phyloP scores from a whole-genome alignment of 495 filamentous ascomycete genomes.

The Penicillium nucicola region DNA sequence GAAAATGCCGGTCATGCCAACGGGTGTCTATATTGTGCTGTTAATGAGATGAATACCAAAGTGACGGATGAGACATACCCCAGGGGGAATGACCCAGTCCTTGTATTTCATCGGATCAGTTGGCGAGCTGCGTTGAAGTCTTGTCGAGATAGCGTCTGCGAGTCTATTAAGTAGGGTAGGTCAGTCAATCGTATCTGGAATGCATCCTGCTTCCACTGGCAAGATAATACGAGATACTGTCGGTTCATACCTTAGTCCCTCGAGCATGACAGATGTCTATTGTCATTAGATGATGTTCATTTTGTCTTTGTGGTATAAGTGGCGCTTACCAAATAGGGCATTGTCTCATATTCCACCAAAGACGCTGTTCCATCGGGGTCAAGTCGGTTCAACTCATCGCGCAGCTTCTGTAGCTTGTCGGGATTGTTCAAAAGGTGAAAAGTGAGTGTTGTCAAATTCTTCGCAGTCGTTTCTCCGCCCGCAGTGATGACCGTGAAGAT shows the following conservation, averaged over 20 bases:
- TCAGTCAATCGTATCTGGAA: no score
- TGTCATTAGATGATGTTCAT: neutral
- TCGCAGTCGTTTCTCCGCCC: constrained; percentile 45
- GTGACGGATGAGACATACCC: constrained; percentile 12
- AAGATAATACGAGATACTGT: neutral
- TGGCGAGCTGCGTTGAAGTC: constrained; percentile 33
- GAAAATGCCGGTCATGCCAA: constrained; percentile 39
- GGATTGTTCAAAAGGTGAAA: constrained; percentile 42
- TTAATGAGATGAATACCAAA: neutral
- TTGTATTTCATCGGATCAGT: constrained; percentile 32
- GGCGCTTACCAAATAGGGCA: constrained; percentile 30
- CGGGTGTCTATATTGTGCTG: constrained; percentile 22
- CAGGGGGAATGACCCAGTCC: constrained; percentile 46
- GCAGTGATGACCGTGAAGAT: constrained; percentile 42
- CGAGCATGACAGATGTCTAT: constrained; percentile 29
- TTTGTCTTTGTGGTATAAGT: neutral
- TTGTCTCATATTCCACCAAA: constrained; percentile 28
- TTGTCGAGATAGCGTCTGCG: constrained; percentile 29
- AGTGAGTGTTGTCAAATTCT: constrained; percentile 30
- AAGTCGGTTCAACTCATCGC: constrained; percentile 22
- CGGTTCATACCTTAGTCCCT: constrained; percentile 23
- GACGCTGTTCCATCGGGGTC: constrained; percentile 21
- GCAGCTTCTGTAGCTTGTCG: constrained; percentile 24
- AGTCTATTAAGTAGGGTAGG: constrained; percentile 14
- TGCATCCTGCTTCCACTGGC: no score